A percentile compares a stretch with the other conserved stretches of the same genome.
These are phyloP conservation scores for Coffea canephora DNA, from an alignment of 257 asterid genomes.

Conservation along the genomic window DNA sequence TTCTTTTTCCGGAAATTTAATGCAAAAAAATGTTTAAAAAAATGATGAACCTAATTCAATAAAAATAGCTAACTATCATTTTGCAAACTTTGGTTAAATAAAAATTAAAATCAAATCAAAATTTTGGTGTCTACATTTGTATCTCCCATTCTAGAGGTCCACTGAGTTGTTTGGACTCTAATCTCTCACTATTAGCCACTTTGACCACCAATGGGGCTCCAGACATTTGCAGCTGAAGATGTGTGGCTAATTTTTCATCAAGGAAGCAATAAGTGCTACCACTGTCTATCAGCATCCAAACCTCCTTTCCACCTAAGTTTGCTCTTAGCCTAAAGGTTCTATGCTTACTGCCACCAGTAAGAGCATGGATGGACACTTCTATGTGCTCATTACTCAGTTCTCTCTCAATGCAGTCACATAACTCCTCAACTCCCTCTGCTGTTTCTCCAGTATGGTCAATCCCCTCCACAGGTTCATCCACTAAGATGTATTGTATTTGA, in stretches of 20 bases:
- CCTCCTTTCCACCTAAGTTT: not conserved
- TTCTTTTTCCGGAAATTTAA: too few species aligned
- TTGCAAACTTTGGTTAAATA: too few species aligned
- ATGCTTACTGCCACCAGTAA: not conserved
- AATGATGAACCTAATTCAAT: too few species aligned
- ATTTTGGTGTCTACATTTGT: too few species aligned
- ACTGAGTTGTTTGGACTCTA: not conserved
- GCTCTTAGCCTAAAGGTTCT: too few species aligned
- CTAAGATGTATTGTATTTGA: too few species aligned
- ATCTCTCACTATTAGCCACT: not conserved
- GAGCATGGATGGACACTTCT: not conserved
- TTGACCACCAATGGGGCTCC: not conserved
- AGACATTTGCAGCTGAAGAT: too few species aligned
- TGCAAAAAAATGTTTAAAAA: too few species aligned
- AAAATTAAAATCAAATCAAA: too few species aligned
- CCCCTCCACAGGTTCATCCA: too few species aligned
- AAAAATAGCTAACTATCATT: too few species aligned
- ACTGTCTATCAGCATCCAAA: not conserved
- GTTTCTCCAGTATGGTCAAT: not conserved
- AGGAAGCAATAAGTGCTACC: not conserved
- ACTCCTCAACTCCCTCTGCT: not conserved
- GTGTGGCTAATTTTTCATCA: not conserved
- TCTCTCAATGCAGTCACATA: not conserved
- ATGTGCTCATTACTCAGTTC: not conserved
- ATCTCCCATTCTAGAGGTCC: not conserved